These are phyloP conservation scores for Isabelozyma rhagii DNA, from an alignment of 805 yeast species.

Conservation along the genomic window DNA sequence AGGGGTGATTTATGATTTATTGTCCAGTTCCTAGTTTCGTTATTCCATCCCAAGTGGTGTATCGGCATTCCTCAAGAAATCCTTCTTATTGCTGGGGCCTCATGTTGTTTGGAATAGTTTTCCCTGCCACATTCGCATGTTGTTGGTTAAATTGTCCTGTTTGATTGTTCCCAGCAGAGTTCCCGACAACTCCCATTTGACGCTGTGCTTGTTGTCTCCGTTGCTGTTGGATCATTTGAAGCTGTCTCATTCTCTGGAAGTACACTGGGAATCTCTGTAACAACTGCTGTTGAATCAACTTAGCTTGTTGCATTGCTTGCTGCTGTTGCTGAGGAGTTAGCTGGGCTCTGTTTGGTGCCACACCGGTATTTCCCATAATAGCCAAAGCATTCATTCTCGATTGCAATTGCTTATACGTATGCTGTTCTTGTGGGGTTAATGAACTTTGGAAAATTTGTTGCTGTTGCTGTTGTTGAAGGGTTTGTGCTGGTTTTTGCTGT, in stretches of 20 bases:
- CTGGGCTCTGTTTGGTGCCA: constrained; percentile 40
- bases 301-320: constrained; percentile 42
- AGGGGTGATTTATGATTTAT: too few relatives aligned
- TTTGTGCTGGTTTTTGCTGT: constrained; percentile 7
- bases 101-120: constrained; percentile 4
- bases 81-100: not conserved
- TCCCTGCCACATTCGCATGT: constrained; percentile 5
- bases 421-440: constrained; percentile 41
- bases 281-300: constrained; percentile 33
- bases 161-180: constrained; percentile 4
- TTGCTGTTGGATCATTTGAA: constrained; percentile 31
- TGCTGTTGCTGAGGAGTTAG: constrained; percentile 43
- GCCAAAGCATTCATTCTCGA: constrained; percentile 37
- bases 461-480: constrained; percentile 38
- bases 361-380: constrained; percentile 40
- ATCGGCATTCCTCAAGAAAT: too few relatives aligned
- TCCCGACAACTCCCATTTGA: not conserved
- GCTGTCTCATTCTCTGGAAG: constrained; percentile 35
- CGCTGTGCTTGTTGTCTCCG: constrained; percentile 8
- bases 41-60: too few relatives aligned
- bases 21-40: too few relatives aligned
- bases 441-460: constrained; percentile 44
- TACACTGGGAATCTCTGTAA: constrained; percentile 34
- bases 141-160: constrained; percentile 3
- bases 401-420: constrained; percentile 38